These are phyloP conservation scores for Paraconiothyrium brasiliense DNA, from an alignment of 2,329 filamentous ascomycete genomes.

Conservation along the genomic window DNA sequence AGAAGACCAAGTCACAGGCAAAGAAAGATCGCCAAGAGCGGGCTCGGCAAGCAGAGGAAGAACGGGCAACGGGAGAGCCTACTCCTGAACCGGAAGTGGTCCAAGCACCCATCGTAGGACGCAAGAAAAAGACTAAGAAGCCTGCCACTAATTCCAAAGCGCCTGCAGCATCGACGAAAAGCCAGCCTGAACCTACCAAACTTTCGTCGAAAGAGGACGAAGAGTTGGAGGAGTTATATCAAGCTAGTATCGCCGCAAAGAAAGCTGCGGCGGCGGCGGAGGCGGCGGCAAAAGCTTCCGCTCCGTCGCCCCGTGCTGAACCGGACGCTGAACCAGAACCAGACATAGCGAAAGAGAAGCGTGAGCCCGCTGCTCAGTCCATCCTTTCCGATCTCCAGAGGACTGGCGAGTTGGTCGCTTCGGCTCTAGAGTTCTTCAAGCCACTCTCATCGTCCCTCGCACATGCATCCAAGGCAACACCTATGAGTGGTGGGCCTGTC, in stretches of 20 bases:
- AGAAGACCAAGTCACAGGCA: slow-evolving; percentile 79
- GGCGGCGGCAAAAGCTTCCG: slow-evolving; percentile 31
- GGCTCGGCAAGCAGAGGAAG: slow-evolving; percentile 70
- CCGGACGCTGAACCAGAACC: slow-evolving; percentile 16
- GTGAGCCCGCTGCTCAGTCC: slow-evolving; percentile 43
- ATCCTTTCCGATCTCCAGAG: slow-evolving; percentile 52
- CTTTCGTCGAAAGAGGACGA: slow-evolving; percentile 32
- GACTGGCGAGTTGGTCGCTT: slow-evolving; percentile 49
- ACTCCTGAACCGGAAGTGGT: slow-evolving; percentile 63
- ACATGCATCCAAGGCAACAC: slow-evolving; percentile 37
- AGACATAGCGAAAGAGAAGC: slow-evolving; percentile 45
- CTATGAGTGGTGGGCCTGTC: slow-evolving; percentile 27
- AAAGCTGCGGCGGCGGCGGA: slow-evolving; percentile 18
- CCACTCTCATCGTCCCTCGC: slow-evolving; percentile 48
- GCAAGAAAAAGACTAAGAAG: slow-evolving; percentile 89
- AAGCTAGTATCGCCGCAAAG: slow-evolving; percentile 24
- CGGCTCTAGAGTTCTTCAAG: slow-evolving; percentile 55
- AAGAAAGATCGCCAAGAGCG: slow-evolving; percentile 75
- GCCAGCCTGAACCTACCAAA: slow-evolving; percentile 42
- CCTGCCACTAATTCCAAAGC: slow-evolving; percentile 42
- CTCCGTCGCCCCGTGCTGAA: slow-evolving; percentile 30
- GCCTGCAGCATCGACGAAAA: slow-evolving; percentile 32
- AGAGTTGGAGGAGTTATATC: slow-evolving; percentile 32
- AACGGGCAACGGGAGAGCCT: slow-evolving; percentile 53
- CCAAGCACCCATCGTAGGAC: slow-evolving; percentile 76